Base-by-base conservation (phyloP, 257 asterid genomes). In the Fraxinus anomala region DNA sequence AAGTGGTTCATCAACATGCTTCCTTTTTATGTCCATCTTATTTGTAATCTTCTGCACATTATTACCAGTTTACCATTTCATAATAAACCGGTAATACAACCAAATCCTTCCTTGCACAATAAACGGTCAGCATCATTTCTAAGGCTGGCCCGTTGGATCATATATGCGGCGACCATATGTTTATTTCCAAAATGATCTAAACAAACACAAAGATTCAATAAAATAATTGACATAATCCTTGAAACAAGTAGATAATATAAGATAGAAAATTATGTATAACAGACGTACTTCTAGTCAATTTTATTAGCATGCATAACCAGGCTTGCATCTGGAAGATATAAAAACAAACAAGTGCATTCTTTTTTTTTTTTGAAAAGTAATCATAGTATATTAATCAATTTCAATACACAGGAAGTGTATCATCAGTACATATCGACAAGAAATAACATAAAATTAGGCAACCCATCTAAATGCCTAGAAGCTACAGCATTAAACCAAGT, bases 241-340 rank as follows among this genome's bases (percentile, higher is more conserved):
- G 13, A 1, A 44, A 44, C 17, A 13, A 2, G 51, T 44, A 13
- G 9, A 56, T 5, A n/a, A 56, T 56, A 56, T 17, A 51, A 3
- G 9, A 51, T 19, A 51, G 21, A 59, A 59, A 59, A 21, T 59
- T 21, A 59, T 59, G 30, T 8, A 59, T 21, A 59, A 59, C 31
- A 59, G 68, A 23, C n/a, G 6, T 14, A 51, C 7, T 6, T 51
- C 6, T 51, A 51, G 63, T 51, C 42, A 74, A 72, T 42, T 66
- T 72, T 59, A 54, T 76, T 73, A 75, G 68, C 54, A 73, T 24
- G 74, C 54, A 70, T 72, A 61, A 59, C 68, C 31, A 59, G 68
- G 14, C 63, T 23, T 5, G 31, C 17, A 23, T 59, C 68, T 8
- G 30, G 68, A 19, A 59, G 66, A 59, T 1, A n/a, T 8, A 7